Base-by-base conservation (phyloP, 257 asterid genomes). In the Scutellaria galericulata region DNA sequence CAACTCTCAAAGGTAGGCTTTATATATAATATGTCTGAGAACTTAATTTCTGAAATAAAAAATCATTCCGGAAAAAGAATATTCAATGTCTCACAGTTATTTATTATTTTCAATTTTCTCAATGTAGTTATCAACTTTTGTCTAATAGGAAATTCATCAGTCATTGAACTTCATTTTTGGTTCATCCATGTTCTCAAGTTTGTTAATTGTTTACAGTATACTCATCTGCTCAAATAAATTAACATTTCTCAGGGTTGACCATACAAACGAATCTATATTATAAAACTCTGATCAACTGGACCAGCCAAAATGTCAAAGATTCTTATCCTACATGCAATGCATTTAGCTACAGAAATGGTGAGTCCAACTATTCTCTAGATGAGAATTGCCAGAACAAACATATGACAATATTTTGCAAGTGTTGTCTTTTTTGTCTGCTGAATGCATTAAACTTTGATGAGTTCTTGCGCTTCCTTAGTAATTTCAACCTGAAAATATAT, bases 261-360 rank as follows among this genome's bases (percentile, higher is more conserved):
- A 75, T 86, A 60, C 99, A 94, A 83, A 93, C 97, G 27, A 91
- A 94, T 79, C 65, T 85, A 78, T 94, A 94, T 50, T 89, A 94
- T 80, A 87, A 91, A 80, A 79, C 84, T 73, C 86, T 94, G 76
- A 86, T 94, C 77, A 88, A 82, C 74, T 94, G 99, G 99, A 88
- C 97, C 73, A 94, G 99, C 88, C 94, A 94, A 82, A 94, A 94
- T 84, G 99, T 94, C 83, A 94, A 94, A 82, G 89, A 86, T 78
- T 78, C 93, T 73, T 88, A 85, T 66, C 81, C 91, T 57, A 85
- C 87, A 35, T 95, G 86, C 78, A 91, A 94, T 80, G 83, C 99
- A 54, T 91, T 94, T 61, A 96, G 91, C 79, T 94, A 89, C 86
- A 94, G 80, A 82, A 80, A 88, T 13, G 98, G 98, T 90, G 83